These are phyloP conservation scores for Sodiomyces alkalinus DNA, from an alignment of 2,329 filamentous ascomycete genomes.

Conservation along the genomic window DNA sequence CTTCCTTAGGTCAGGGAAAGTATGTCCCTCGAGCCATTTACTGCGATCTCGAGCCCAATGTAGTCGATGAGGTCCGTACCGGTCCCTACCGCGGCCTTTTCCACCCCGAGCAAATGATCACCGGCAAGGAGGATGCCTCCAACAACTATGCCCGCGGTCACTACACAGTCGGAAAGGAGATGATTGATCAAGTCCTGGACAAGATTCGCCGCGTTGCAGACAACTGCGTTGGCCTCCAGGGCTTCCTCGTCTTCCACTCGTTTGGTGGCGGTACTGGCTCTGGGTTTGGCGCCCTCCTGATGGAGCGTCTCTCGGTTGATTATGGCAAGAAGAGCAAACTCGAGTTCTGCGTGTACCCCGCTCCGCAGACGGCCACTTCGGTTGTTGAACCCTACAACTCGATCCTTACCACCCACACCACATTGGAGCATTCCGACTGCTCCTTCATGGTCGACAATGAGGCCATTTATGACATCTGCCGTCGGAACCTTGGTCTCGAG, in stretches of 20 bases:
- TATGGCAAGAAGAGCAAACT: slow-evolving; percentile 99
- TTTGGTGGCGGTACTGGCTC: slow-evolving; percentile 98
- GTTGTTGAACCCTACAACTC: slow-evolving; percentile 99
- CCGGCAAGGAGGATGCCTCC: slow-evolving; percentile 98
- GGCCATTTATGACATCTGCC: slow-evolving; percentile 99
- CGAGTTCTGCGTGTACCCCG: slow-evolving; percentile 98
- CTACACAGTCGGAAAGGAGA: slow-evolving; percentile 99
- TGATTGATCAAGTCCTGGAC: slow-evolving; percentile 95
- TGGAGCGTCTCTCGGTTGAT: slow-evolving; percentile 97
- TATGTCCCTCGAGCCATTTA: slow-evolving; percentile 98
- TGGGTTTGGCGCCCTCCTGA: slow-evolving; percentile 92
- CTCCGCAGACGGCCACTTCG: slow-evolving; percentile 89
- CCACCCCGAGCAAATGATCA: slow-evolving; percentile 99
- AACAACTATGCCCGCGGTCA: slow-evolving; percentile 99
- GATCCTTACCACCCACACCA: slow-evolving; percentile 96
- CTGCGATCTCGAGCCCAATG: slow-evolving; percentile 98
- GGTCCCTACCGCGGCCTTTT: slow-evolving; percentile 92
- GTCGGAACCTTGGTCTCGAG: slow-evolving; percentile 91
- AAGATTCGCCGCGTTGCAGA: slow-evolving; percentile 96
- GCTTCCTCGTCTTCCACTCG: slow-evolving; percentile 99
- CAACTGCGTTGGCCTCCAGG: slow-evolving; percentile 94
- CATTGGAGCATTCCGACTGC: slow-evolving; percentile 98
- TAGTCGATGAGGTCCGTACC: slow-evolving; percentile 97
- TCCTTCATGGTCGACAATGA: slow-evolving; percentile 99
- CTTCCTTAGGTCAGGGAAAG: slow-evolving; percentile 72